Evolutionary conservation across 2,329 filamentous ascomycete genomes (phyloP).

Genomic region (Neurospora sp.): DNA sequence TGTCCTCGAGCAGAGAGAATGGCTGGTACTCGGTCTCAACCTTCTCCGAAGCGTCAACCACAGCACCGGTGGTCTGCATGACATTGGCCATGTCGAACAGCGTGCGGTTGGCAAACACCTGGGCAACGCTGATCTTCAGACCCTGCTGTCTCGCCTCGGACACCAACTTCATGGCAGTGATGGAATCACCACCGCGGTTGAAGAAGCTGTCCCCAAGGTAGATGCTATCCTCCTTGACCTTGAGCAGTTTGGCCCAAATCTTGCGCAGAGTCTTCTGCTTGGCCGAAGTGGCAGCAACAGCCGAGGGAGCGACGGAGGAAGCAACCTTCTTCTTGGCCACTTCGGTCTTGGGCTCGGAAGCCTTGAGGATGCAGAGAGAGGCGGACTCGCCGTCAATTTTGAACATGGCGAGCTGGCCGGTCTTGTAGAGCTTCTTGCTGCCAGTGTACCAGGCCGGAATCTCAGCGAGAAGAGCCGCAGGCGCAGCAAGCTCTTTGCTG

Average conservation of each 20-base stretch:
- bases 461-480: constrained; percentile 13
- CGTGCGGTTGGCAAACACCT: constrained; percentile 29
- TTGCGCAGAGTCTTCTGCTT: constrained; percentile 16
- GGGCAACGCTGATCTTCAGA: constrained; percentile 34
- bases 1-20: constrained; percentile 37
- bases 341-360: constrained; percentile 4
- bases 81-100: constrained; percentile 16
- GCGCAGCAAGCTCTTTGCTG: constrained; percentile 16
- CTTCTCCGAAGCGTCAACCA: not conserved
- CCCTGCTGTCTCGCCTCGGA: constrained; percentile 29
- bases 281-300: constrained; percentile 10
- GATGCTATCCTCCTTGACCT: constrained; percentile 23
- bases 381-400: constrained; percentile 17
- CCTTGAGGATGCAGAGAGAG: not conserved
- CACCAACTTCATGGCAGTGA: constrained; percentile 39
- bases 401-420: constrained; percentile 23
- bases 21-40: constrained; percentile 21
- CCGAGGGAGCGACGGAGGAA: not conserved
- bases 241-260: constrained; percentile 28
- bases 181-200: constrained; percentile 37
- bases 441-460: constrained; percentile 20
- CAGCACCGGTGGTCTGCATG: constrained; percentile 5
- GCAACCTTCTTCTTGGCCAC: constrained; percentile 6
- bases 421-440: constrained; percentile 7
- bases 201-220: constrained; percentile 37